Percentiles rank a stretch among this genome's conserved stretches.
Conservation (phyloP, 176 grass and related monocot species). For the Aegilops longissima region DNA sequence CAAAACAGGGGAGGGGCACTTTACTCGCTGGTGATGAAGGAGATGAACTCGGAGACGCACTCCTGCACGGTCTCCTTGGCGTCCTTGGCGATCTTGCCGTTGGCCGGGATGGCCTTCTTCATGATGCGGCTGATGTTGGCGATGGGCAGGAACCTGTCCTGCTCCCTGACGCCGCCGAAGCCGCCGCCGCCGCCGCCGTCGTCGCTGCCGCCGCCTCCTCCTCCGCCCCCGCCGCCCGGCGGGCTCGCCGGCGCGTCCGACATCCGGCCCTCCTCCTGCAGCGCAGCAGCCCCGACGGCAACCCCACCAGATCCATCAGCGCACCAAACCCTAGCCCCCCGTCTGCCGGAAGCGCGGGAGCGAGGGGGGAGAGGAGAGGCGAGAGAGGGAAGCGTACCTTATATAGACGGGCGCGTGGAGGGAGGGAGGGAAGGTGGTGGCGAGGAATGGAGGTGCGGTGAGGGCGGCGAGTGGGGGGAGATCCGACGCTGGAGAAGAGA, state of each 20-base stretch:
- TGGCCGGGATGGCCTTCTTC: slow-evolving; percentile 82
- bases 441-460: slow-evolving; percentile 22
- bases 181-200: slow-evolving; percentile 37
- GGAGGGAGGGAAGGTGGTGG: neutral
- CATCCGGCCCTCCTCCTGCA: slow-evolving; percentile 17
- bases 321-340: slow-evolving; percentile 12
- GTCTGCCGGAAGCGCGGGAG: neutral
- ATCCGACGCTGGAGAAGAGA: slow-evolving; percentile 89
- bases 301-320: slow-evolving; percentile 53
- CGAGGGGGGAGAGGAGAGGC: neutral
- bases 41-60: slow-evolving; percentile 89
- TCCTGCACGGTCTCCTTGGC: slow-evolving; percentile 83
- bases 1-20: slow-evolving; percentile 15
- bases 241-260: slow-evolving; percentile 57
- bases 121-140: slow-evolving; percentile 86
- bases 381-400: slow-evolving; percentile 37
- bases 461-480: slow-evolving; percentile 54
- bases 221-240: slow-evolving; percentile 39
- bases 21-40: slow-evolving; percentile 86
- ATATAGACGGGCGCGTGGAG: slow-evolving; percentile 34
- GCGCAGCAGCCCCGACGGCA: neutral
- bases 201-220: slow-evolving; percentile 38
- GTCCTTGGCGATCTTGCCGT: slow-evolving; percentile 85
- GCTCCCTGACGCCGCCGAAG: slow-evolving; percentile 57
- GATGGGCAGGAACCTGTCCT: slow-evolving; percentile 79